Evolutionary conservation across 1,284 basidiomycete genomes (phyloP).

Genomic region (Cutaneotrichosporon mucoides): DNA sequence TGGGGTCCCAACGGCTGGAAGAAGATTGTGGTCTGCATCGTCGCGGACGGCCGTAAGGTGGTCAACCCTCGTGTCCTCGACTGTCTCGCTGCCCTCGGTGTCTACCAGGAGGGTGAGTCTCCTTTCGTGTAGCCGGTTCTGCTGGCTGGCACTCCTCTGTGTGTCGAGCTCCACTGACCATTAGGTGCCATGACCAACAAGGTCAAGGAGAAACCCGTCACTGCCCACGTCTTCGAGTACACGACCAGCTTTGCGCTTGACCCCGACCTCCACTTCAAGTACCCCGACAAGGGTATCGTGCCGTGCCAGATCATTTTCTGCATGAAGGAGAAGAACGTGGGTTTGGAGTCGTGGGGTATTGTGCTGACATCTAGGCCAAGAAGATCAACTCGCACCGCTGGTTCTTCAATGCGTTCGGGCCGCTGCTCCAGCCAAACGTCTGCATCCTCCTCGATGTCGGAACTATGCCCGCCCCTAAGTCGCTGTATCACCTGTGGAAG

Average conservation of each 20-base stretch:
- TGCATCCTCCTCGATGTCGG: conserved; percentile 76
- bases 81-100: conserved; percentile 59
- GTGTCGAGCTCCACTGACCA: no score
- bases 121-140: no score
- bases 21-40: conserved; percentile 92
- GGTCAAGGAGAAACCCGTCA: conserved; percentile 81
- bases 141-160: no score
- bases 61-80: conserved; percentile 91
- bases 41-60: conserved; percentile 89
- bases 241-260: conserved; percentile 88
- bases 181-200: conserved; percentile 74
- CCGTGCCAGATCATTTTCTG: conserved; percentile 84
- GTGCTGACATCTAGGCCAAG: conserved; percentile 57
- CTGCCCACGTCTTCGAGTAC: conserved; percentile 87
- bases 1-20: conserved; percentile 98
- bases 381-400: conserved; percentile 95
- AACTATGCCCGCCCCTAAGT: conserved; percentile 73
- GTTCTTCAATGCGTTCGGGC: conserved; percentile 86
- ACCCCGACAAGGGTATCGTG: conserved; percentile 87
- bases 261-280: conserved; percentile 83
- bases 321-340: conserved; percentile 82
- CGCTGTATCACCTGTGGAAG: conserved; percentile 89
- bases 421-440: conserved; percentile 56
- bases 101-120: conserved; percentile 54
- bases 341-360: conserved; percentile 46